Percentiles rank a stretch among this genome's conserved stretches.
phyloP scores from a whole-genome alignment of 129 eudicot genomes.

The sunflower (Helianthus annuus) region HanXRQr2.0-SUNRISE NC_035445.2:96360769-96361268 shows the following conservation, averaged over 20 bases:
- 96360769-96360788: not conserved
- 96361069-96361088: no score
- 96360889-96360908: not conserved
- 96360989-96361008: not conserved
- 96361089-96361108: no score
- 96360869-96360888: not conserved
- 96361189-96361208: not conserved
- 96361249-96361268: not conserved
- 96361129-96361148: no score
- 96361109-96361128: no score
- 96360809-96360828: not conserved
- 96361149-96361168: not conserved
- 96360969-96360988: not conserved
- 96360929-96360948: not conserved
- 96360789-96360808: not conserved
- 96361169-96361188: no score
- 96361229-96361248: no score
- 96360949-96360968: not conserved
- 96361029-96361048: no score
- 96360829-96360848: not conserved
- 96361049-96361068: no score
- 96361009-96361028: no score
- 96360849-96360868: not conserved
- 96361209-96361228: not conserved
- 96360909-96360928: not conserved